Evolutionary conservation across 2,329 filamentous ascomycete genomes (phyloP), one percentile per base, ranked within the genome.

Genomic region (Microdochium trichocladiopsis): DNA sequence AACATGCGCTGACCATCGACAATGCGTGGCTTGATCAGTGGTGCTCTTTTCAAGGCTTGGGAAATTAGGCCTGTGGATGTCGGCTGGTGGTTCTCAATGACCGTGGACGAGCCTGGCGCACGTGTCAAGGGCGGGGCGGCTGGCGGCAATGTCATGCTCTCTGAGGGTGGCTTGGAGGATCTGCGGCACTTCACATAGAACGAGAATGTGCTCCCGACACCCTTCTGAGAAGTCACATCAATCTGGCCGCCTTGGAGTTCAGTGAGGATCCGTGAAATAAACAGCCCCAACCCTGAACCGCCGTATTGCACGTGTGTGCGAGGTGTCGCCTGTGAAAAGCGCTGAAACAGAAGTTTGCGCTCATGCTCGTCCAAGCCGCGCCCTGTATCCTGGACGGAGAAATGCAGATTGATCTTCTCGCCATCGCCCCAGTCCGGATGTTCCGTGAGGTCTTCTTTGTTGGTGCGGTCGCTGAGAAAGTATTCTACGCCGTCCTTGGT

Each of bases 201-300:
- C 25, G 82, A 85, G 66, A 91, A 91, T 0, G 82, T 88, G 66
- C 84, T 88, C 37, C 88, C 88, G 36, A 81, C 74, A 12, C 84
- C 87, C 53, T 82, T 78, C 55, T 80, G 72, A 0, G 85, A 88
- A 2, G 78, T 76, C 2, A 91, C 86, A 8, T 87, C 87, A 52
- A 91, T 89, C 63, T 90, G 86, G 2, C 88, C 88, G 14, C 87
- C 87, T 68, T 91, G 88, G 49, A 91, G 71, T 63, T 91, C 87
- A 2, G 86, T 88, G 49, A 92, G 70, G 59, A 88, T 87, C 36
- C 87, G 78, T 4, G 84, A 89, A 63, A 92, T 91, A 69, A 90
- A 91, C 1, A 92, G 71, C 0, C 86, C 86, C 1, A 89, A 70
- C 0, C 86, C 86, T 1, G 82, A 86, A 8, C 86, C 86, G 22